Evolutionary conservation across 2,329 filamentous ascomycete genomes (phyloP).

Genomic region (Tolypocladium sp.): DNA sequence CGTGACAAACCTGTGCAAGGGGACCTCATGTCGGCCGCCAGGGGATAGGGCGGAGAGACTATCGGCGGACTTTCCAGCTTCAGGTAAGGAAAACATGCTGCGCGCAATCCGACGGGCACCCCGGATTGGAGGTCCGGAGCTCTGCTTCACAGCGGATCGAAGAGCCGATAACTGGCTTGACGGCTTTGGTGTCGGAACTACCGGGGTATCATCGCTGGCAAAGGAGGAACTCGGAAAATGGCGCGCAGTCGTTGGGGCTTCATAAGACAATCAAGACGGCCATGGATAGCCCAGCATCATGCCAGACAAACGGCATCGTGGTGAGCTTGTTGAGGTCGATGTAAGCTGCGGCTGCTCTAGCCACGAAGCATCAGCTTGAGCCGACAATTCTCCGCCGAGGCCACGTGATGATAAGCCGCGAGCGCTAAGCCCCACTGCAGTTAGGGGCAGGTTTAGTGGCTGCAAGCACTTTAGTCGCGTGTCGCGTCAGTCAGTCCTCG

Average conservation of each 20-base stretch:
- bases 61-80: conserved; percentile 56
- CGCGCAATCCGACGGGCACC: conserved; percentile 7
- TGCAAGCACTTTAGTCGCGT: conserved; percentile 22
- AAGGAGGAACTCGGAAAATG: background rate
- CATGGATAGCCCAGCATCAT: background rate
- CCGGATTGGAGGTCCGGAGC: background rate
- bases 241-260: background rate
- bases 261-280: background rate
- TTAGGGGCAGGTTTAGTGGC: conserved; percentile 1
- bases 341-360: conserved; percentile 1
- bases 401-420: conserved; percentile 13
- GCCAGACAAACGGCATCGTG: background rate
- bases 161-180: conserved; percentile 26
- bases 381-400: conserved; percentile 9
- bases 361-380: conserved; percentile 10
- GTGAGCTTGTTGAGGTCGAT: background rate
- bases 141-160: conserved; percentile 5
- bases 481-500: conserved; percentile 5
- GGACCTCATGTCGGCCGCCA: conserved; percentile 43
- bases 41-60: conserved; percentile 48
- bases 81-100: conserved; percentile 51
- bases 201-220: conserved; percentile 39
- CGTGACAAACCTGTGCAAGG: conserved; percentile 44
- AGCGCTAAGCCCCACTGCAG: background rate
- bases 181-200: conserved; percentile 24